Conservation (phyloP, 805 yeast species). For the Pichia ethanolica region DNA sequence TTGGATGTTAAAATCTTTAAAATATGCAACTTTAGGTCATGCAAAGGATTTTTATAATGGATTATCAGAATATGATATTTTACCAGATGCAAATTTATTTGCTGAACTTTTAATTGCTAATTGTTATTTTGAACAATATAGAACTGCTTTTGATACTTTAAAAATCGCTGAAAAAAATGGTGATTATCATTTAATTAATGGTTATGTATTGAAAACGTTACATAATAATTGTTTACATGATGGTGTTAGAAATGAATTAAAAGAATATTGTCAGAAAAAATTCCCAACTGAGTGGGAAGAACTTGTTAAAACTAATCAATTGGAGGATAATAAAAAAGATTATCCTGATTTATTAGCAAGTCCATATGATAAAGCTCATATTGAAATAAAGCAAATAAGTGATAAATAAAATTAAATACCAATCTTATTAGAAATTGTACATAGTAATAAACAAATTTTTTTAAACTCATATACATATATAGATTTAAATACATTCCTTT, state of each 20-base stretch:
- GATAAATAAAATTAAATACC: neutral
- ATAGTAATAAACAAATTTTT: neutral
- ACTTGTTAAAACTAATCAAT: slow-evolving; percentile 25
- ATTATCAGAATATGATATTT: slow-evolving; percentile 43
- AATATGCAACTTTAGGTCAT: slow-evolving; percentile 44
- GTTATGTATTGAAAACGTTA: slow-evolving; percentile 39
- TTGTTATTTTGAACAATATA: slow-evolving; percentile 55
- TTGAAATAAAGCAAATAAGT: slow-evolving; percentile 9
- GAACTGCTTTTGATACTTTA: slow-evolving; percentile 47
- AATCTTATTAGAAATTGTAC: neutral
- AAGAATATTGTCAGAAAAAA: slow-evolving; percentile 32
- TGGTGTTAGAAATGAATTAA: slow-evolving; percentile 29
- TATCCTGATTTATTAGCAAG: slow-evolving; percentile 26
- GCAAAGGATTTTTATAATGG: slow-evolving; percentile 58
- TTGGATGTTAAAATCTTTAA: slow-evolving; percentile 58
- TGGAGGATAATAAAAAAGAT: slow-evolving; percentile 25
- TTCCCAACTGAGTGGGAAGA: slow-evolving; percentile 33
- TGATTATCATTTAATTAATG: slow-evolving; percentile 31
- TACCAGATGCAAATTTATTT: slow-evolving; percentile 45
- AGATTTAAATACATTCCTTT: neutral
- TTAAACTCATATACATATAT: no score
- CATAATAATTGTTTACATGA: slow-evolving; percentile 39
- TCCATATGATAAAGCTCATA: slow-evolving; percentile 15
- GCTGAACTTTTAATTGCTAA: slow-evolving; percentile 62
- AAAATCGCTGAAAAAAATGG: slow-evolving; percentile 42